These are phyloP conservation scores for Colletotrichum incanum DNA, from an alignment of 2,329 filamentous ascomycete species.

Conservation along the genomic window DNA sequence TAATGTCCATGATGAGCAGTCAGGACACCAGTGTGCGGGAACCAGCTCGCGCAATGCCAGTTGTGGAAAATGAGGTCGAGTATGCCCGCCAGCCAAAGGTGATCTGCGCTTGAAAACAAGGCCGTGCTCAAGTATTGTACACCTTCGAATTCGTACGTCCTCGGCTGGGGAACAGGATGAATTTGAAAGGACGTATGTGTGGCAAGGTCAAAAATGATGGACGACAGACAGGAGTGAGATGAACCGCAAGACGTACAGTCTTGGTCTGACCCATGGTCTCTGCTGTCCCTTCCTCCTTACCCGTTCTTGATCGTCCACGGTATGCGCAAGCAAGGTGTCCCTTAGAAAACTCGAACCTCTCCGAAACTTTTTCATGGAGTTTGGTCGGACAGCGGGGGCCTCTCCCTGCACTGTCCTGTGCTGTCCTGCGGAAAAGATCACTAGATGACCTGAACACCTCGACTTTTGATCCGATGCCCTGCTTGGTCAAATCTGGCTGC, in stretches of 20 bases:
- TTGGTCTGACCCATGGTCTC: neutral
- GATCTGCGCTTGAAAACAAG: constrained; percentile 2
- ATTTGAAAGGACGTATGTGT: neutral
- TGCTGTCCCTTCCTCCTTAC: neutral
- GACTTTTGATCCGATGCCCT: neutral
- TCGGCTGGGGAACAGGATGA: constrained; percentile 2
- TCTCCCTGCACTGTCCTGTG: constrained; percentile 21
- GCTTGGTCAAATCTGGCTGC: neutral
- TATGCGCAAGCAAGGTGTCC: constrained; percentile 16
- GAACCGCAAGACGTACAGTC: constrained; percentile 22
- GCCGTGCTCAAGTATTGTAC: constrained; percentile 31
- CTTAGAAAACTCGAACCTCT: constrained; percentile 36
- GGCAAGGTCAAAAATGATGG: constrained; percentile 2
- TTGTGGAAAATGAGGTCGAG: neutral
- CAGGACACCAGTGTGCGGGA: constrained; percentile 19
- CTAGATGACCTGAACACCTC: constrained; percentile 17
- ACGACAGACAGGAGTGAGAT: constrained; percentile 22
- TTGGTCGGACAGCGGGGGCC: neutral
- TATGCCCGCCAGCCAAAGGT: neutral
- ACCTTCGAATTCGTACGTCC: neutral
- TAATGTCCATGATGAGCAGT: constrained; percentile 41
- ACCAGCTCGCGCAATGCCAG: constrained; percentile 26
- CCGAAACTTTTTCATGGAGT: constrained; percentile 32
- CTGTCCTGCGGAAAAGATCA: constrained; percentile 20
- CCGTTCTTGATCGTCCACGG: constrained; percentile 3